phyloP scores from a whole-genome alignment of 2,329 filamentous ascomycete species.

The Anthostomella pinea region DNA sequence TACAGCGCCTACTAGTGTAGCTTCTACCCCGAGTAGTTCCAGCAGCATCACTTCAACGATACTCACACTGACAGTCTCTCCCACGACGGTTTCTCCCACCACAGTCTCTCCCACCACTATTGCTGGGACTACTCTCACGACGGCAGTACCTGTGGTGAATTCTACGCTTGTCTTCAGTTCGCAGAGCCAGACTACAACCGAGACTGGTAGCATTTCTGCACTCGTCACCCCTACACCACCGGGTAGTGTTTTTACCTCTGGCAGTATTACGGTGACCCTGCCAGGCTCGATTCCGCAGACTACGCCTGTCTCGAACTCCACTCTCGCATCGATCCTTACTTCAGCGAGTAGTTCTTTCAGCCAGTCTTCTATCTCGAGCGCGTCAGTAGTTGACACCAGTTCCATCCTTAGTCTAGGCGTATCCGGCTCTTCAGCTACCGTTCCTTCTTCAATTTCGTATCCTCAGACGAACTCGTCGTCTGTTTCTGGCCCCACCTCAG shows the following conservation, averaged over 20 bases:
- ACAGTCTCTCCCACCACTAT: conserved; percentile 8
- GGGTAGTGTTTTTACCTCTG: conserved; percentile 2
- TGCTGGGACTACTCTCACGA: conserved; percentile 2
- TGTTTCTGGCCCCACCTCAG: conserved; percentile 4
- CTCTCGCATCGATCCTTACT: conserved; percentile 3
- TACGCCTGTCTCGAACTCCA: conserved; percentile 14
- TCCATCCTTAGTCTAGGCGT: conserved; percentile 4
- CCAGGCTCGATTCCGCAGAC: conserved; percentile 7
- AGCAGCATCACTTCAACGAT: conserved; percentile 12
- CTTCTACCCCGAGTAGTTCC: neutral
- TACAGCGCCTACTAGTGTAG: conserved; percentile 3
- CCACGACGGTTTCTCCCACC: conserved; percentile 7
- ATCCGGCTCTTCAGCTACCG: conserved; percentile 4
- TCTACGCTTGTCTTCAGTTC: too few relatives aligned
- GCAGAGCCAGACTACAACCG: too few relatives aligned
- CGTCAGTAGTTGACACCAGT: conserved; percentile 9
- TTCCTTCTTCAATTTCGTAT: conserved; percentile 11
- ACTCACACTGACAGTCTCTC: conserved; percentile 8
- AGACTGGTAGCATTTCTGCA: too few relatives aligned
- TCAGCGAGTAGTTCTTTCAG: conserved; percentile 7
- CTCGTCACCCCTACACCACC: conserved; percentile 4
- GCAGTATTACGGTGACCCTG: conserved; percentile 1
- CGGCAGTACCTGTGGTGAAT: neutral
- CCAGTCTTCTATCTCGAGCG: conserved; percentile 11
- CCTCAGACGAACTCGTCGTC: conserved; percentile 13